phyloP scores from a whole-genome alignment of 2,329 filamentous ascomycete species.

The Chaetomiaceae sp. region DNA sequence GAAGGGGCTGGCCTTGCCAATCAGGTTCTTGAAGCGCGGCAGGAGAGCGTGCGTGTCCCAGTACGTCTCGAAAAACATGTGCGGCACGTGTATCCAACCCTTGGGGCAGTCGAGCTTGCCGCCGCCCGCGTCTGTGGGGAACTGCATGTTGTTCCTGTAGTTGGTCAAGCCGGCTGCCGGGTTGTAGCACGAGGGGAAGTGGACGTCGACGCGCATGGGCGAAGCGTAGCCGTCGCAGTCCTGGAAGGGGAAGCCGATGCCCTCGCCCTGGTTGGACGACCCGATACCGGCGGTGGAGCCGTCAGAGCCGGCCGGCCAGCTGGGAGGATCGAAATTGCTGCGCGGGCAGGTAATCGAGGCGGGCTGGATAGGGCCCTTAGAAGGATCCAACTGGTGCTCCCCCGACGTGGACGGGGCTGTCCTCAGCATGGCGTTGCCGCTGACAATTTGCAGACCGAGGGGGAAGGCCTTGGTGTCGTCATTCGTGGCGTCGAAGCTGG shows the following conservation, averaged over 20 bases:
- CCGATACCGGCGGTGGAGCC: slow-evolving; percentile 52
- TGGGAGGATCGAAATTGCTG: slow-evolving; percentile 42
- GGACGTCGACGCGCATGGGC: slow-evolving; percentile 61
- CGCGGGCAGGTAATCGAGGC: slow-evolving; percentile 60
- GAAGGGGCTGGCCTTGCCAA: slow-evolving; percentile 57
- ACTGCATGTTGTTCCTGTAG: slow-evolving; percentile 63
- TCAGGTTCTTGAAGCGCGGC: slow-evolving; percentile 48
- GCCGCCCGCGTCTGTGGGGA: slow-evolving; percentile 46
- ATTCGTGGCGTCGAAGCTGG: slow-evolving; percentile 56
- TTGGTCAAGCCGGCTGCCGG: slow-evolving; percentile 55
- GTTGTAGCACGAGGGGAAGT: slow-evolving; percentile 73
- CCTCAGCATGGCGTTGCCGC: slow-evolving; percentile 57
- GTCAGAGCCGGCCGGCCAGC: slow-evolving; percentile 52
- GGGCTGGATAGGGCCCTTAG: slow-evolving; percentile 48
- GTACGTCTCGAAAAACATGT: slow-evolving; percentile 57
- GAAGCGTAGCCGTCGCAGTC: slow-evolving; percentile 62
- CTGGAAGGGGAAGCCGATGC: slow-evolving; percentile 64
- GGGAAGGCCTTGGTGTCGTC: slow-evolving; percentile 69
- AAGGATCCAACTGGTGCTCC: slow-evolving; percentile 47
- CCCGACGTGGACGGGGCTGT: slow-evolving; percentile 52
- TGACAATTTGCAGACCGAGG: slow-evolving; percentile 65
- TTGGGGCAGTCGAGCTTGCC: slow-evolving; percentile 51
- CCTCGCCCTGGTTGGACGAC: slow-evolving; percentile 49
- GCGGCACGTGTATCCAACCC: slow-evolving; percentile 52
- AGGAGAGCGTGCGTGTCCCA: slow-evolving; percentile 53